These are phyloP conservation scores for Penicillium fimorum DNA, from an alignment of 495 filamentous ascomycete species.

Conservation along the genomic window DNA sequence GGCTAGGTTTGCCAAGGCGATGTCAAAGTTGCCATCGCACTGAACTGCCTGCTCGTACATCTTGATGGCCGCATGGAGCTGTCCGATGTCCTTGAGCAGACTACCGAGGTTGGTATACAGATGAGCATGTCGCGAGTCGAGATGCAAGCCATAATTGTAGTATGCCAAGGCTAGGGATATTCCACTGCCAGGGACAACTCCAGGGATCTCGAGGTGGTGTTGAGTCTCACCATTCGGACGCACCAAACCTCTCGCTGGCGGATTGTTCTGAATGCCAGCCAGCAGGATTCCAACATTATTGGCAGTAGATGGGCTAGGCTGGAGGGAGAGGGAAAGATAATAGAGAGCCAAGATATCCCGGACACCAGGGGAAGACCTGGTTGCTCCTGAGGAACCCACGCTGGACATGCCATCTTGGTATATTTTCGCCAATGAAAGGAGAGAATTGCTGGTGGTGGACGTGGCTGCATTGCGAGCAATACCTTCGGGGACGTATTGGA, in stretches of 20 bases:
- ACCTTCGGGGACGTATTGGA: constrained; percentile 71
- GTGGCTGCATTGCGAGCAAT: constrained; percentile 76
- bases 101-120: constrained; percentile 97
- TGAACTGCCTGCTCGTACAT: constrained; percentile 97
- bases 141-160: constrained; percentile 84
- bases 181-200: constrained; percentile 81
- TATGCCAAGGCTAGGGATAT: constrained; percentile 86
- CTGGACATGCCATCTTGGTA: constrained; percentile 97
- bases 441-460: constrained; percentile 91
- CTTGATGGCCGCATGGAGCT: constrained; percentile 83
- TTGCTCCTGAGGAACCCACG: constrained; percentile 54
- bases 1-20: constrained; percentile 93
- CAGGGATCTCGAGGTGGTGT: constrained; percentile 62
- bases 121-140: constrained; percentile 92
- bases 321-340: constrained; percentile 91
- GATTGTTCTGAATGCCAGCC: constrained; percentile 84
- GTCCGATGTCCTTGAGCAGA: constrained; percentile 93
- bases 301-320: constrained; percentile 94
- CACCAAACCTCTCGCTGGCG: constrained; percentile 40
- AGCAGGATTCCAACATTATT: constrained; percentile 98
- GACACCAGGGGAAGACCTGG: constrained; percentile 68
- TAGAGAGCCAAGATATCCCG: constrained; percentile 94
- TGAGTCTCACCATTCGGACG: constrained; percentile 38
- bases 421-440: constrained; percentile 94
- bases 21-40: constrained; percentile 92